Evolutionary conservation across 2,329 filamentous ascomycete genomes (phyloP).

Genomic region (Aspergillus udagawae): DNA sequence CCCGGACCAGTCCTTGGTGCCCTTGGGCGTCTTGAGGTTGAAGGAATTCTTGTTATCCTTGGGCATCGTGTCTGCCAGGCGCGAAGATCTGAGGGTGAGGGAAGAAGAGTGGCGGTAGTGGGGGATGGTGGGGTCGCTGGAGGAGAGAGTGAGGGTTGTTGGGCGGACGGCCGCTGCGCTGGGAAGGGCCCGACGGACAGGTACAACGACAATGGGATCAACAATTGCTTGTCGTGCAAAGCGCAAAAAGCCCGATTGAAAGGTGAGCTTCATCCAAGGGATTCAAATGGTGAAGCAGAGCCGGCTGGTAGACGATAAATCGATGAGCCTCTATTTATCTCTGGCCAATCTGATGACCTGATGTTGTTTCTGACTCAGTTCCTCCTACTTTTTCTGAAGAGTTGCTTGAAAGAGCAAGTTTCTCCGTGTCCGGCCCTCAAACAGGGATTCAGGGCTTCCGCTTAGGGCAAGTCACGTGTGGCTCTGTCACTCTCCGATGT

Average conservation of each 20-base stretch:
- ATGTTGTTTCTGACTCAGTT: background rate
- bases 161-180: slow-evolving; percentile 7
- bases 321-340: background rate
- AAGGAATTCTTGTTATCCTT: slow-evolving; percentile 45
- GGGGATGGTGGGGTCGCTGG: slow-evolving; percentile 12
- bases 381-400: background rate
- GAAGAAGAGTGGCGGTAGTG: slow-evolving; percentile 13
- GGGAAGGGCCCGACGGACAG: slow-evolving; percentile 6
- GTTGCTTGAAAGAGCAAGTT: background rate
- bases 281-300: slow-evolving; percentile 6
- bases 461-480: slow-evolving; percentile 4
- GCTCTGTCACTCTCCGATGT: background rate
- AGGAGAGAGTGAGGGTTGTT: slow-evolving; percentile 3
- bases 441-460: slow-evolving; percentile 3
- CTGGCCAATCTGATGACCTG: background rate
- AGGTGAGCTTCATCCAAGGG: slow-evolving; percentile 29
- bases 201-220: slow-evolving; percentile 12
- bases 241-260: slow-evolving; percentile 19
- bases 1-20: slow-evolving; percentile 81
- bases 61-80: slow-evolving; percentile 8
- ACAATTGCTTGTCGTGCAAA: slow-evolving; percentile 28
- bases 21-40: slow-evolving; percentile 84
- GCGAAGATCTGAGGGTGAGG: slow-evolving; percentile 8
- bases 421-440: background rate
- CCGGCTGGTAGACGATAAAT: background rate